Evolutionary conservation across 2,329 filamentous ascomycete genomes (phyloP), one percentile per base, ranked within the genome.

Genomic region (Dactylellina haptotyla): DNA sequence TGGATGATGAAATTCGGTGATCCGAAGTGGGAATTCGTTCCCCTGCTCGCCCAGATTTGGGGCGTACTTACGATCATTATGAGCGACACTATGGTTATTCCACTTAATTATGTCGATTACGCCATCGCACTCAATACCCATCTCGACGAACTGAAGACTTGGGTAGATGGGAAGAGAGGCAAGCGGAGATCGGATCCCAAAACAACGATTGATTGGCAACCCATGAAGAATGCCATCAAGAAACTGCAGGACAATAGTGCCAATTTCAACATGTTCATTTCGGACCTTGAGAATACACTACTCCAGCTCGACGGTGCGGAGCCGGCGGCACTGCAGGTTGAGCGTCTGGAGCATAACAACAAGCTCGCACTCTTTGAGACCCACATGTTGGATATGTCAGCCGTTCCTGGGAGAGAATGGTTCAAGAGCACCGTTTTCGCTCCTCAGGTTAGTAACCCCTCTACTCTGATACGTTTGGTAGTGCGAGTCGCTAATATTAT

Each of bases 361-460:
- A 87, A 88, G 75, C 89, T 97, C 86, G 87, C 88, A 2, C 84
- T 84, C 58, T 97, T 99, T 79, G 95, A 99, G 80, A 90, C 89
- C 6, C 84, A 91, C 78, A 81, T 99, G 58, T 82, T 98, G 26
- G 95, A 99, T 82, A 79, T 93, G 57, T 89, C 88, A 75, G 93
- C 93, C 70, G 90, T 96, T 3, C 91, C 91, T 39, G 92, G 92
- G 77, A 89, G 94, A 76, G 91, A 90, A 3, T 95, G 98, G 82
- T 99, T 93, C 85, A 97, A 96, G 81, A 95, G 97, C 81, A 86
- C 96, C 79, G 83, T 99, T 65, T 96, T 93, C 79, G 94, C 91
- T 1, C 95, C 95, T 0, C 87, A 92, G 78, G 77, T 78, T 75
- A 43, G 70, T 48, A 8, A 46, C 37, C 37, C 12, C 12, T 4